A percentile compares a stretch with the other conserved stretches of the same genome.
Conservation (phyloP, 768 basidiomycete species). For the Tulasnella sp. region DNA sequence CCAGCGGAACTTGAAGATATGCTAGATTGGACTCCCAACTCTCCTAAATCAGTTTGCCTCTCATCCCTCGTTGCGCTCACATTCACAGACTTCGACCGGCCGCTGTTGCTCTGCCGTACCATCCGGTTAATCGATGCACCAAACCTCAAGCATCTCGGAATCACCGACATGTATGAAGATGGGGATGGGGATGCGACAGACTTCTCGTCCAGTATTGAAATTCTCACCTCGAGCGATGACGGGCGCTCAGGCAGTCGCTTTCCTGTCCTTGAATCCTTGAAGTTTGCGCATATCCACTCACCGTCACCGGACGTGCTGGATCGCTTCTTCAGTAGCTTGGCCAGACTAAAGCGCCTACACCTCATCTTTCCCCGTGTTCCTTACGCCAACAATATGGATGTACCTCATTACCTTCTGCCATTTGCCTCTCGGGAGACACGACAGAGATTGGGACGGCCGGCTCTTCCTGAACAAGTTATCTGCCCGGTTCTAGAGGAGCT, state of each 20-base stretch:
- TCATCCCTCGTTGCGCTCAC: not conserved
- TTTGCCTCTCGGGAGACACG: not conserved
- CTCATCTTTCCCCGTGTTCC: not conserved
- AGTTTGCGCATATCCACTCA: not conserved
- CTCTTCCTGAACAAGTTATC: not conserved
- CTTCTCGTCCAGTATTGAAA: not conserved
- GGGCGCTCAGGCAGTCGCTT: not conserved
- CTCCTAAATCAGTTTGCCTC: not conserved
- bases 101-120: not conserved
- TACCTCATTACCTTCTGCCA: not conserved
- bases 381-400: not conserved
- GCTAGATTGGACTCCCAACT: not conserved
- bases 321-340: not conserved
- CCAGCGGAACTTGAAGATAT: not conserved
- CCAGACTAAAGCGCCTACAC: not conserved
- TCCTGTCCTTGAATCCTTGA: not conserved
- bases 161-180: slow-evolving; percentile 3
- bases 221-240: not conserved
- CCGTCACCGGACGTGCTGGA: not conserved
- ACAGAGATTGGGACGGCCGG: not conserved
- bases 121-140: slow-evolving; percentile 1
- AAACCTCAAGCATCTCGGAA: slow-evolving; percentile 7
- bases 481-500: not conserved
- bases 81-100: not conserved
- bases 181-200: not conserved